Base-by-base conservation (phyloP, 768 basidiomycete genomes). In the Leccinum arenicola region DNA sequence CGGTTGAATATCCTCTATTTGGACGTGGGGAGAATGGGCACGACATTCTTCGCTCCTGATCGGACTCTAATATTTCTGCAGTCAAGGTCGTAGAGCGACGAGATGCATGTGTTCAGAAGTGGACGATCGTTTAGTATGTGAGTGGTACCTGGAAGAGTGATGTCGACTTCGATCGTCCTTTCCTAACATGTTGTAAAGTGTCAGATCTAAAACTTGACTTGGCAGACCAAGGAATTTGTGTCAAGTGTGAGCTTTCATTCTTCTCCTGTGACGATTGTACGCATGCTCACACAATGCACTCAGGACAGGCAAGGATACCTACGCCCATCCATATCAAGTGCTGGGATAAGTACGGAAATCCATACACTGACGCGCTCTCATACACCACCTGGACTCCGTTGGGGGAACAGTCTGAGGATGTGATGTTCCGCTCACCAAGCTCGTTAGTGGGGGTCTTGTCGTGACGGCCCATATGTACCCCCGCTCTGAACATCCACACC, bases 261-360 rank as follows among this genome's bases (percentile, higher is more conserved):
- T 27, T 9, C 11, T 23, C 33, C 5, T 1, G 5, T n/a, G 17
- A 5, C 17, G 35, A 36, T 36, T 36, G 11, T 3, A 2, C 19
- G 7, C 27, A 9, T 50, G 35, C 43, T 64, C 25, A 63, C 23
- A 12, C 23, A 36, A 36, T 36, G 12, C 35, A 36, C 17, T 10
- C 33, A 1, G 14, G 35, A 8, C 53, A 92, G 91, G 91, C 64
- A 76, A 76, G 40, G 92, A 93, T 69, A 76, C 80, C 58, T 76
- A 75, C 29, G 29, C 29, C 2, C 75, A 84, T 57, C 86, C 90
- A 7, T 92, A 91, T 67, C 76, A 82, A 81, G 56, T 93, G 91
- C 75, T 93, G 90, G 91, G 74, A 79, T 6, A 85, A 84, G 63
- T 86, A 87, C 71, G 78, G 80, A 0, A 84, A 81, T 62, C 76